A percentile compares a stretch with the other conserved stretches of the same genome.
Evolutionary conservation across 768 basidiomycete species (phyloP).

Genomic region (Galerina sulciceps): DNA sequence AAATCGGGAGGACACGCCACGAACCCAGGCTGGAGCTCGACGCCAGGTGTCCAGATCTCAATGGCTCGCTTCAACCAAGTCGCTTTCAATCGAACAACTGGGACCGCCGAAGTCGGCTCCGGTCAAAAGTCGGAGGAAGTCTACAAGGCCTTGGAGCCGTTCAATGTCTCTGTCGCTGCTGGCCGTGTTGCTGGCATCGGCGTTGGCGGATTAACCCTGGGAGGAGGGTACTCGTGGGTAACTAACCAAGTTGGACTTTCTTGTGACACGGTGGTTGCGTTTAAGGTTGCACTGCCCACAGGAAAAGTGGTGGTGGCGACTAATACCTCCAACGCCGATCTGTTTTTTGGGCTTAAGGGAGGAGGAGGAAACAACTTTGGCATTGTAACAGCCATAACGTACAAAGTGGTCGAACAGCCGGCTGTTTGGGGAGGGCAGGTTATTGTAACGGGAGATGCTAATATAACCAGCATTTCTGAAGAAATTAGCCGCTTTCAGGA

Average conservation of each 20-base stretch:
- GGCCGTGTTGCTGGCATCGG: constrained; percentile 62
- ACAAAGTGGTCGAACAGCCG: constrained; percentile 1
- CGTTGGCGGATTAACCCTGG: constrained; percentile 48
- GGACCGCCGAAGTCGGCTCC: constrained; percentile 45
- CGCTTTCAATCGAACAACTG: constrained; percentile 38
- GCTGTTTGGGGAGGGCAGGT: no score
- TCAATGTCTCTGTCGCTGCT: constrained; percentile 58
- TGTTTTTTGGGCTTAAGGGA: constrained; percentile 56
- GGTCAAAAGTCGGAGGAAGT: constrained; percentile 67
- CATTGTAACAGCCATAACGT: constrained; percentile 8
- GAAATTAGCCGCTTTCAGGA: no score
- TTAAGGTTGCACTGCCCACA: constrained; percentile 58
- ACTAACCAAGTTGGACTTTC: constrained; percentile 64
- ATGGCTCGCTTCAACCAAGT: constrained; percentile 52
- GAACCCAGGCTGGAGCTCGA: constrained; percentile 64
- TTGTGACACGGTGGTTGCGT: constrained; percentile 53
- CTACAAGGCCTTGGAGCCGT: constrained; percentile 53
- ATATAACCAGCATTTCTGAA: constrained; percentile 5
- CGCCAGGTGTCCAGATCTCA: constrained; percentile 58
- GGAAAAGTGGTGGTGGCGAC: constrained; percentile 45
- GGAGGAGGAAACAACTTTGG: constrained; percentile 68
- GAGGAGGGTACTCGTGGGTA: constrained; percentile 61
- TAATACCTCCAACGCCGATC: constrained; percentile 31
- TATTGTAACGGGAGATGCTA: no score
- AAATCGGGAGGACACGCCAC: constrained; percentile 63